These are phyloP conservation scores for Teunomyces kruisii DNA, from an alignment of 805 yeast species.

Conservation along the genomic window DNA sequence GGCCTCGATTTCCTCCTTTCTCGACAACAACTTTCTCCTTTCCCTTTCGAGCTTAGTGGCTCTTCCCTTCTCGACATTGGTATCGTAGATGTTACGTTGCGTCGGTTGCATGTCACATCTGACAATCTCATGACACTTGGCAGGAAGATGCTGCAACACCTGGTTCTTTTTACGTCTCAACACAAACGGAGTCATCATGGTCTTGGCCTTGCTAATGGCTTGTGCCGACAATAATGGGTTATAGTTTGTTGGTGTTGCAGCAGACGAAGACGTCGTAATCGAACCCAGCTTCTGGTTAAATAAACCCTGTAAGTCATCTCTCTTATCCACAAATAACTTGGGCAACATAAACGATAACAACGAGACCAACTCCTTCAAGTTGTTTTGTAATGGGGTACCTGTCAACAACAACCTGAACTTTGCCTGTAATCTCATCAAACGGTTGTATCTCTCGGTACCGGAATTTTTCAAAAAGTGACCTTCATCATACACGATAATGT, in stretches of 20 bases:
- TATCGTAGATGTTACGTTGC: constrained; percentile 61
- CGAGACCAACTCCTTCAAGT: constrained; percentile 85
- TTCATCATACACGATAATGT: constrained; percentile 92
- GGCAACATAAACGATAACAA: constrained; percentile 91
- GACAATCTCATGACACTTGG: constrained; percentile 62
- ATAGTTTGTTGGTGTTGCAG: constrained; percentile 44
- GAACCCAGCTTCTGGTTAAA: constrained; percentile 88
- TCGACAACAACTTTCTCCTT: constrained; percentile 36
- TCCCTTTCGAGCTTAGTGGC: constrained; percentile 43
- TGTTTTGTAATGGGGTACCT: constrained; percentile 97
- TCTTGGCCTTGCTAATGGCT: constrained; percentile 89
- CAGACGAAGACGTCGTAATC: constrained; percentile 35
- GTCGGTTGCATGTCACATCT: constrained; percentile 60
- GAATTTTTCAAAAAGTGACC: constrained; percentile 97
- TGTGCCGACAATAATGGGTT: constrained; percentile 86
- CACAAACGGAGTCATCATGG: constrained; percentile 98
- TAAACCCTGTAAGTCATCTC: constrained; percentile 76
- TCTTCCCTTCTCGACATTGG: constrained; percentile 50
- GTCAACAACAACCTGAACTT: constrained; percentile 85
- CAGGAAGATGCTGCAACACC: constrained; percentile 86
- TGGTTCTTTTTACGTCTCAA: constrained; percentile 89
- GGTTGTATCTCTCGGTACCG: constrained; percentile 78
- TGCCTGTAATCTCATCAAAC: constrained; percentile 81
- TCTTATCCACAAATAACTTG: constrained; percentile 70
- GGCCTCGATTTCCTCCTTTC: constrained; percentile 32